Evolutionary conservation across 768 basidiomycete species (phyloP), one percentile per base, ranked within the genome.

Genomic region (Saitozyma sp.): DNA sequence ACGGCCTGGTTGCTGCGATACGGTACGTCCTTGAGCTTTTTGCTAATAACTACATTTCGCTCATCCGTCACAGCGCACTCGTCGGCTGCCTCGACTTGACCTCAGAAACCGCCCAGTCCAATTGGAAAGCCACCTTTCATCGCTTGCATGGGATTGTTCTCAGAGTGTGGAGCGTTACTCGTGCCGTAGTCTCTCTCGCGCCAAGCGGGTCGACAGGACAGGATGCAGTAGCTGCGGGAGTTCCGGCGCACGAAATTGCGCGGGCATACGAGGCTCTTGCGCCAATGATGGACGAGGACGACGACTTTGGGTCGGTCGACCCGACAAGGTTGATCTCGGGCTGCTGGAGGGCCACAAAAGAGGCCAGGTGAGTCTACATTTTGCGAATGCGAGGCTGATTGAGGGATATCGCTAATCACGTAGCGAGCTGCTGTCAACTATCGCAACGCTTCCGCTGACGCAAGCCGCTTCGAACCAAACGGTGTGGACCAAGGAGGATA

Each of bases 281-380:
- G 14, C 66, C 49, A 39, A 63, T 39, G 17, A 64, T 43, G 4
- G 66, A 65, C n/a, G 69, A 58, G n/a, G 65, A 59, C 13, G 67
- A 64, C 14, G 64, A 71, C 9, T 68, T 67, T 38, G 67, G 57
- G 9, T 54, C 53, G 8, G 59, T 62, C 43, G 72, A 69, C 58
- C 69, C 72, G 57, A 68, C 75, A 10, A 65, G 59, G 8, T 55
- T 79, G 6, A 49, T 79, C 10, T 75, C 73, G 1, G 77, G 71
- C 29, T 76, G 75, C 54, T 79, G 76, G 76, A 57, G 78, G 50
- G 78, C 76, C 8, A 78, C 73, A n/a, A 76, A 69, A 42, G 73
- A 76, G 51, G 74, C 76, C 11, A 70, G 66, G 78, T 77, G 53
- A 62, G 78, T 60, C 19, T n/a, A 10, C 41, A 10, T 7, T 50